phyloP scores from a whole-genome alignment of 345 rosid species.

The Mallotus nudiflorus region DNA sequence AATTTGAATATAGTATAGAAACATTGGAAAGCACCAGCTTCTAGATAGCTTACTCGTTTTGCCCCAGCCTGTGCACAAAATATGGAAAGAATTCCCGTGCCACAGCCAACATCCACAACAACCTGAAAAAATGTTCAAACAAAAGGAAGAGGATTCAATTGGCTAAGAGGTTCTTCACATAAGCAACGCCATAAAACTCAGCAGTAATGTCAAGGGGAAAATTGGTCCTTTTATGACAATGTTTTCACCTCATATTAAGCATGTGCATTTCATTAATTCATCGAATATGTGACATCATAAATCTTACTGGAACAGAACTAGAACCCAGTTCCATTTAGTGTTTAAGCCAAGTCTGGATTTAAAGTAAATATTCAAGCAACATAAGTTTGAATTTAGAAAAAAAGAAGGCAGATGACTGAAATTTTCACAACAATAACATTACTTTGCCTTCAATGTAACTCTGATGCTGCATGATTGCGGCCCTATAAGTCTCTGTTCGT shows the following conservation, averaged over 20 bases:
- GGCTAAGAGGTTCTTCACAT: neutral
- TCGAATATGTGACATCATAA: neutral
- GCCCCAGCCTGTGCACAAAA: constrained; percentile 99
- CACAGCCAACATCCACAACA: constrained; percentile 98
- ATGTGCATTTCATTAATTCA: neutral
- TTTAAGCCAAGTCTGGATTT: neutral
- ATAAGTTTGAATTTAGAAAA: neutral
- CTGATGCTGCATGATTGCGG: constrained; percentile 85
- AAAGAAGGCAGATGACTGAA: neutral
- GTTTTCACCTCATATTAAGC: neutral
- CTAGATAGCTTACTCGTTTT: constrained; percentile 57
- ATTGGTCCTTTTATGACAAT: neutral
- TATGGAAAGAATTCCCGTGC: constrained; percentile 95
- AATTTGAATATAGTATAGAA: neutral
- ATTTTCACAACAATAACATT: constrained; percentile 32
- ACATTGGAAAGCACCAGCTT: constrained; percentile 9
- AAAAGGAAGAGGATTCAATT: constrained; percentile 21
- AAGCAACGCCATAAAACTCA: neutral
- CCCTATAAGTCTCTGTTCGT: constrained; percentile 78
- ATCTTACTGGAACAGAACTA: neutral
- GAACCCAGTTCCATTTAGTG: no score
- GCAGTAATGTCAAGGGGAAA: constrained; percentile 2
- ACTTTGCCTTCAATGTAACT: constrained; percentile 87
- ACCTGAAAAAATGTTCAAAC: constrained; percentile 51
- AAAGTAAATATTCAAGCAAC: neutral